These are phyloP conservation scores for Lodderomyces beijingensis DNA, from an alignment of 1,139 yeast species.

Conservation along the genomic window DNA sequence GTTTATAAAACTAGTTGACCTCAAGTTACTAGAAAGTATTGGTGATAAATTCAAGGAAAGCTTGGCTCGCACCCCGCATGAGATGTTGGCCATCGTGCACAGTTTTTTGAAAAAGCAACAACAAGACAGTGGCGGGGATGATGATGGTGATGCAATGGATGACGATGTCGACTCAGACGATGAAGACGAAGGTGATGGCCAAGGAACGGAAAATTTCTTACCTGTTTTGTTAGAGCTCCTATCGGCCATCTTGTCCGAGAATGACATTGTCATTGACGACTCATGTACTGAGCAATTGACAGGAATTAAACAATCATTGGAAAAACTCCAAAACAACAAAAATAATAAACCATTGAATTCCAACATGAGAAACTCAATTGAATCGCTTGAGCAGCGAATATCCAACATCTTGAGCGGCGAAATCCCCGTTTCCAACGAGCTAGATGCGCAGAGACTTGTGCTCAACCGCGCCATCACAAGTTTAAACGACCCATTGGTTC, in stretches of 20 bases:
- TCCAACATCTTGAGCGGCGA: conserved; percentile 25
- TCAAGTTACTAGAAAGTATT: conserved; percentile 60
- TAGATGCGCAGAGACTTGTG: conserved; percentile 19
- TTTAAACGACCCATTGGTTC: conserved; percentile 74
- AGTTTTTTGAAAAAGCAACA: conserved; percentile 32
- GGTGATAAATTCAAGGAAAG: conserved; percentile 58
- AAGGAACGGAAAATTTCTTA: conserved; percentile 20
- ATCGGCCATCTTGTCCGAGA: conserved; percentile 49
- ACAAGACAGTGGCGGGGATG: conserved; percentile 15
- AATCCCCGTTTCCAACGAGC: conserved; percentile 10
- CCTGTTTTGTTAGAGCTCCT: conserved; percentile 47
- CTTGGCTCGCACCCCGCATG: conserved; percentile 59
- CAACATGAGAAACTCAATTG: conserved; percentile 16
- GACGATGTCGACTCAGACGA: conserved; percentile 41
- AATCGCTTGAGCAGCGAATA: conserved; percentile 31
- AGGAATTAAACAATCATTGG: conserved; percentile 25
- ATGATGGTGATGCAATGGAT: conserved; percentile 40
- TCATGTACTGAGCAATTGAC: conserved; percentile 20
- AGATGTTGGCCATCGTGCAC: conserved; percentile 52
- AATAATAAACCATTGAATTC: conserved; percentile 2
- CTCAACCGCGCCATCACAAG: conserved; percentile 57
- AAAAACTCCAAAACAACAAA: conserved; percentile 12
- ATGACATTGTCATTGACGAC: conserved; percentile 25
- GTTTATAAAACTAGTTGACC: conserved; percentile 52
- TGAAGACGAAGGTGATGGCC: conserved; percentile 12